phyloP scores from a whole-genome alignment of 2,329 filamentous ascomycete species.

The Decorospora gaudefroyi region DNA sequence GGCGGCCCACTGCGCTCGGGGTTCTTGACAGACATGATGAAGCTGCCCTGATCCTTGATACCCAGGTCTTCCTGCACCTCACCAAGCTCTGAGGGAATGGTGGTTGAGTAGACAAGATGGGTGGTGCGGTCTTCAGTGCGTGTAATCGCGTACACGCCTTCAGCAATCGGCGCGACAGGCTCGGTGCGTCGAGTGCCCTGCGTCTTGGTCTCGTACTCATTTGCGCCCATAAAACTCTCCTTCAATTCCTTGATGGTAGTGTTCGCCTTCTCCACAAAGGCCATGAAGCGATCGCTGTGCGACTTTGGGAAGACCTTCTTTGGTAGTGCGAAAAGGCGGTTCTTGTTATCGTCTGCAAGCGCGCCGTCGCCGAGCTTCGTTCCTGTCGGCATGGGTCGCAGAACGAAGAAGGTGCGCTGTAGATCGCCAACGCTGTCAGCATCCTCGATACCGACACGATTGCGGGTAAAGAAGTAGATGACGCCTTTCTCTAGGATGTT shows the following conservation, averaged over 20 bases:
- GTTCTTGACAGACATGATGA: slow-evolving; percentile 79
- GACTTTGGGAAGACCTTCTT: slow-evolving; percentile 81
- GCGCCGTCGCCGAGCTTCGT: slow-evolving; percentile 67
- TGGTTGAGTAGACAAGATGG: slow-evolving; percentile 80
- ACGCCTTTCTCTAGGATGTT: slow-evolving; percentile 83
- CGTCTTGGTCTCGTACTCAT: slow-evolving; percentile 77
- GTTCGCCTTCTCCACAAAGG: slow-evolving; percentile 78
- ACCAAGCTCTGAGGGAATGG: slow-evolving; percentile 69
- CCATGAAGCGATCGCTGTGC: slow-evolving; percentile 72
- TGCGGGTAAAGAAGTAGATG: slow-evolving; percentile 88
- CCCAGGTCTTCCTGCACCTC: slow-evolving; percentile 78
- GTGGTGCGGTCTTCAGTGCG: slow-evolving; percentile 68
- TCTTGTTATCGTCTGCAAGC: slow-evolving; percentile 62
- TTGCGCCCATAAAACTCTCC: slow-evolving; percentile 68
- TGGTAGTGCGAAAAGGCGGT: slow-evolving; percentile 74
- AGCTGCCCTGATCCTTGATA: slow-evolving; percentile 71
- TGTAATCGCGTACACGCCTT: slow-evolving; percentile 83
- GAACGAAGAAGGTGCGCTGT: slow-evolving; percentile 76
- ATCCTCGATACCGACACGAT: slow-evolving; percentile 72
- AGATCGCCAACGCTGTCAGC: slow-evolving; percentile 72
- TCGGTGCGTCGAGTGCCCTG: slow-evolving; percentile 69
- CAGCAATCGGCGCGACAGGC: slow-evolving; percentile 74
- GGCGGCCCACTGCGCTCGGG: slow-evolving; percentile 70
- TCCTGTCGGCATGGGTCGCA: slow-evolving; percentile 72
- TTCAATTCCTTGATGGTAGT: slow-evolving; percentile 70